Evolutionary conservation across 495 filamentous ascomycete species (phyloP).

Genomic region (Antarctomyces pellizariae): DNA sequence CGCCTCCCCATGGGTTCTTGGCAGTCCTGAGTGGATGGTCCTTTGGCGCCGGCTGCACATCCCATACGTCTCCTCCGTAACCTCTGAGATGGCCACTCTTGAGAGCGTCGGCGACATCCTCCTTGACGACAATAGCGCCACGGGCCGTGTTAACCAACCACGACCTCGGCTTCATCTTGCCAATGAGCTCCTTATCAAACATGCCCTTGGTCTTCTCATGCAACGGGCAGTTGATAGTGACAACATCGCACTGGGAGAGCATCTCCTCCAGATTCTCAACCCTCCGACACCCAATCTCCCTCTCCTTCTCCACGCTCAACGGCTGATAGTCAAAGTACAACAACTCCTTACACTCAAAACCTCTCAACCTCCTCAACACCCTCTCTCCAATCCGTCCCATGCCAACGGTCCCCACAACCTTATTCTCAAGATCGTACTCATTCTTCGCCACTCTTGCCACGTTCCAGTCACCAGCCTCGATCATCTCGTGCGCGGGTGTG

Average conservation of each 20-base stretch:
- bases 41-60: conserved; percentile 72
- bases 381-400: conserved; percentile 97
- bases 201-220: conserved; percentile 91
- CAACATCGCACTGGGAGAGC: conserved; percentile 85
- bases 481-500: conserved; percentile 88
- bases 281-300: conserved; percentile 86
- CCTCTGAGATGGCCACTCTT: conserved; percentile 84
- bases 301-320: conserved; percentile 62
- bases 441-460: conserved; percentile 92
- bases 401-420: conserved; percentile 94
- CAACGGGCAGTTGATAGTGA: conserved; percentile 98
- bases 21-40: conserved; percentile 87
- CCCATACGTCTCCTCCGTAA: conserved; percentile 84
- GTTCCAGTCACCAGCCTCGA: conserved; percentile 75
- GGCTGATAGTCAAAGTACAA: conserved; percentile 99
- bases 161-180: conserved; percentile 95
- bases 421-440: conserved; percentile 90
- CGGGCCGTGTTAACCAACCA: conserved; percentile 98
- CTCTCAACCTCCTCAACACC: conserved; percentile 79
- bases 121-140: conserved; percentile 97
- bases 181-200: conserved; percentile 98
- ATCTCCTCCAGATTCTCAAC: conserved; percentile 82
- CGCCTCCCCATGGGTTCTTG: conserved; percentile 84
- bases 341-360: conserved; percentile 98
- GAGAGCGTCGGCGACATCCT: conserved; percentile 88